Base-by-base conservation (phyloP, 2,329 filamentous ascomycete species). In the Penicillium brasilianum region DNA sequence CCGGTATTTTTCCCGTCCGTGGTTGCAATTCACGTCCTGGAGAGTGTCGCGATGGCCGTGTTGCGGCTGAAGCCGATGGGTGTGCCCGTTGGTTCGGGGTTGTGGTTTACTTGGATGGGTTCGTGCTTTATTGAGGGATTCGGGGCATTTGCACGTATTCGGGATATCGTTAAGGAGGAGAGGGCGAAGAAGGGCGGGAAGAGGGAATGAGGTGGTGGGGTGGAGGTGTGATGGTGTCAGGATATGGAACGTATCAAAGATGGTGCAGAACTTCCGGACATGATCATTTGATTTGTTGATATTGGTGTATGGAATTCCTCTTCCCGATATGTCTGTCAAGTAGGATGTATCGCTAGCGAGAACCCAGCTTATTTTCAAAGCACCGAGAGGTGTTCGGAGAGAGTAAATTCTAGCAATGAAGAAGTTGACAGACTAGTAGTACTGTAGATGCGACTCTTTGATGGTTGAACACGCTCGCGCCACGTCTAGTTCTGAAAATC, bases 21-120 rank as follows among this genome's bases (percentile, higher is more conserved):
- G 59, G 3, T 92, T 1, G 80, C 71, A 0, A 84, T 92, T 13
- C 94, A 97, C 76, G 22, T 82, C 0, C 60, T 76, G 3, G 94
- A 97, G 80, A 77, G 82, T n/a, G 77, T 77, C 48, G 59, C 72
- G 57, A 79, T 88, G 74, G 76, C 76, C 7, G 64, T 74, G 13
- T 76, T 69, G 56, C 80, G 81, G 64, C 71, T 88, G 72, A 74
- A 72, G 57, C 82, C 74, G 62, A 80, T 87, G 74, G 81, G 81
- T n/a, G 80, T 88, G 53, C 80, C 79, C 28, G 62, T 79, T 41
- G 73, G 81, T 22, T 82, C 81, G 52, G 63, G 66, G 6, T 56
- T 84, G 16, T 88, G 83, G 81, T 85, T 82, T 78, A 68, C 71
- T 32, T 88, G 86, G 86, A 69, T 82, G n/a, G 71, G 72, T 2